Evolutionary conservation across 305 asterid genomes (phyloP).

Genomic region (Solanum chacoense): DNA sequence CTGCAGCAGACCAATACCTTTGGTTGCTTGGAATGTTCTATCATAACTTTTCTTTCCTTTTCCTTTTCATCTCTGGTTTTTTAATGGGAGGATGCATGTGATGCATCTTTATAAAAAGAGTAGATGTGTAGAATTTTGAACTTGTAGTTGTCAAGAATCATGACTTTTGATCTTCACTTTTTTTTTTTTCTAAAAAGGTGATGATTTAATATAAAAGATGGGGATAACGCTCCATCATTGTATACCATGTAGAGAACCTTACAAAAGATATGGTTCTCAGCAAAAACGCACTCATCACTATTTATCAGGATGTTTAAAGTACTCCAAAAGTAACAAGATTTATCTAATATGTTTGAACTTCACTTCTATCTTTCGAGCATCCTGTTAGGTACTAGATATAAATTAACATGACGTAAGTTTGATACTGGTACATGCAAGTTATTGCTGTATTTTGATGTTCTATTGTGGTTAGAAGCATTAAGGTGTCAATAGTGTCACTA

Average conservation of each 20-base stretch:
- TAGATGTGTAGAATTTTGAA: not conserved
- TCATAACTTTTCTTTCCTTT: not conserved
- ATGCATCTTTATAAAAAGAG: not conserved
- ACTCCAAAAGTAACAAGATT: not conserved
- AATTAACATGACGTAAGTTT: not conserved
- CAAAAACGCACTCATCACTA: not conserved
- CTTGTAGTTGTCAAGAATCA: not conserved
- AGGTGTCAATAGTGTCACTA: not conserved
- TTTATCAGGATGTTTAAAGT: not conserved
- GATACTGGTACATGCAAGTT: not conserved
- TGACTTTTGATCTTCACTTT: not conserved
- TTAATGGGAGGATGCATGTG: not conserved
- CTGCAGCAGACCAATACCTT: not conserved
- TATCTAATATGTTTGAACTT: not conserved
- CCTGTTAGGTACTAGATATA: not conserved
- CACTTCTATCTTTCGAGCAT: not conserved
- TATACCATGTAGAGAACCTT: not conserved
- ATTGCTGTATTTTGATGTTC: not conserved
- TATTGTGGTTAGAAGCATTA: not conserved
- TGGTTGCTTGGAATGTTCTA: not conserved
- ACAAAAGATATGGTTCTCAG: not conserved
- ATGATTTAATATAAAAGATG: not conserved
- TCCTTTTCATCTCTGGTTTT: not conserved
- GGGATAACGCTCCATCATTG: not conserved
- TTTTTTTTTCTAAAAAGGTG: not conserved